phyloP scores from a whole-genome alignment of 768 basidiomycete species.

The Phlebiopsis gigantea region DNA sequence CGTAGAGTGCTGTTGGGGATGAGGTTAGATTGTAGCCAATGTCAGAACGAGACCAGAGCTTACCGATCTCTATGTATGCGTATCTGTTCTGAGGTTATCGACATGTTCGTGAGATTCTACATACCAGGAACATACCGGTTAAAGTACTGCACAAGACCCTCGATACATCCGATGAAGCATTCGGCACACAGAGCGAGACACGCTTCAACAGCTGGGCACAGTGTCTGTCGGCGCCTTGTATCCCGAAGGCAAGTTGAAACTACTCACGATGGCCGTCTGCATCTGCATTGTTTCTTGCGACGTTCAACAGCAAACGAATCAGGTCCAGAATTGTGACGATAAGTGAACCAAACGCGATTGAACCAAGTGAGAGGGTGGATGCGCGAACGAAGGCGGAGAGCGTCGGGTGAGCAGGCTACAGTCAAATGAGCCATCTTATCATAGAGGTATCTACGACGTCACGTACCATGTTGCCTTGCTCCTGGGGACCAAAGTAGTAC shows the following conservation, averaged over 20 bases:
- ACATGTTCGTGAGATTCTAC: not conserved
- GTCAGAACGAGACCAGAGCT: not conserved
- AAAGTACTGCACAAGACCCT: conserved; percentile 70
- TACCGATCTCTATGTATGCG: conserved; percentile 79
- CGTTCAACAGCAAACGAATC: conserved; percentile 53
- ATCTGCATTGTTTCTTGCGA: conserved; percentile 52
- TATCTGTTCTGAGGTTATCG: conserved; percentile 38
- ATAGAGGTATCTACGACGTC: too few species aligned
- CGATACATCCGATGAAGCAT: conserved; percentile 71
- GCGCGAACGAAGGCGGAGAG: conserved; percentile 66
- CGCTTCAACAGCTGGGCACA: conserved; percentile 56
- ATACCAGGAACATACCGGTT: conserved; percentile 44
- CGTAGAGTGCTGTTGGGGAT: conserved; percentile 60
- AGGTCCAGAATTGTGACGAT: conserved; percentile 79
- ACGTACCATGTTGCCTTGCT: conserved; percentile 55
- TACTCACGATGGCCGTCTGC: conserved; percentile 62
- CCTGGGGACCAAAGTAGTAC: conserved; percentile 82
- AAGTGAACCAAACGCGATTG: conserved; percentile 79
- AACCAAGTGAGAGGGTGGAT: conserved; percentile 74
- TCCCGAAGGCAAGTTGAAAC: too few species aligned
- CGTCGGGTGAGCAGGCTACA: conserved; percentile 65
- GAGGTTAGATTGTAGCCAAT: not conserved
- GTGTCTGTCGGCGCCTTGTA: not conserved
- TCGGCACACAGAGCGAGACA: conserved; percentile 75
- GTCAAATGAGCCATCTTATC: not conserved